These are phyloP conservation scores for Pugionium dolabratum DNA, from an alignment of 345 rosid genomes.

Conservation along the genomic window DNA sequence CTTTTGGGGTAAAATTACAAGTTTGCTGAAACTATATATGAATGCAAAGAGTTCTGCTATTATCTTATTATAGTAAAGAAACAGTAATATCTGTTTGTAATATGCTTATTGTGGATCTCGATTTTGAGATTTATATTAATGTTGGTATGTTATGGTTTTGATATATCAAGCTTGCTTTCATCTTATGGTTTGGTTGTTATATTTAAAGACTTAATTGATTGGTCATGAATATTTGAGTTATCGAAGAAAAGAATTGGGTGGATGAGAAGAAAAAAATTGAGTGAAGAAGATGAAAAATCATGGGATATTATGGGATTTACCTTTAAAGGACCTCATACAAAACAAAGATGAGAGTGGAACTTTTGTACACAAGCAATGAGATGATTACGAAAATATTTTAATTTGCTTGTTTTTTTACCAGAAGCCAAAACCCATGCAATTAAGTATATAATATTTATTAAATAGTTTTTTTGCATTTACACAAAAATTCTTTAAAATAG, in stretches of 20 bases:
- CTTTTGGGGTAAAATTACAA: slow-evolving; percentile 28
- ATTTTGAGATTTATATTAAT: slow-evolving; percentile 21
- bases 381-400: neutral
- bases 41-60: slow-evolving; percentile 15
- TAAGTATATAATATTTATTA: too few relatives aligned
- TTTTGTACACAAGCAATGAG: slow-evolving; percentile 32
- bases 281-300: too few relatives aligned
- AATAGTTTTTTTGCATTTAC: too few relatives aligned
- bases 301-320: neutral
- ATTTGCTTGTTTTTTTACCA: too few relatives aligned
- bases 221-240: neutral
- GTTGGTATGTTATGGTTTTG: neutral
- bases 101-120: slow-evolving; percentile 27
- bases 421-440: too few relatives aligned
- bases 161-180: too few relatives aligned
- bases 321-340: slow-evolving; percentile 16
- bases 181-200: too few relatives aligned
- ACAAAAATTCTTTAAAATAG: too few relatives aligned
- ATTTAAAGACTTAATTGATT: too few relatives aligned
- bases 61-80: too few relatives aligned
- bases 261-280: too few relatives aligned
- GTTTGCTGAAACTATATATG: slow-evolving; percentile 29
- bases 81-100: slow-evolving; percentile 23
- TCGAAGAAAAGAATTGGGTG: slow-evolving; percentile 6
- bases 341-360: slow-evolving; percentile 18